These are phyloP conservation scores for Candida coquimbonensis DNA, from an alignment of 805 yeast species.

Conservation along the genomic window DNA sequence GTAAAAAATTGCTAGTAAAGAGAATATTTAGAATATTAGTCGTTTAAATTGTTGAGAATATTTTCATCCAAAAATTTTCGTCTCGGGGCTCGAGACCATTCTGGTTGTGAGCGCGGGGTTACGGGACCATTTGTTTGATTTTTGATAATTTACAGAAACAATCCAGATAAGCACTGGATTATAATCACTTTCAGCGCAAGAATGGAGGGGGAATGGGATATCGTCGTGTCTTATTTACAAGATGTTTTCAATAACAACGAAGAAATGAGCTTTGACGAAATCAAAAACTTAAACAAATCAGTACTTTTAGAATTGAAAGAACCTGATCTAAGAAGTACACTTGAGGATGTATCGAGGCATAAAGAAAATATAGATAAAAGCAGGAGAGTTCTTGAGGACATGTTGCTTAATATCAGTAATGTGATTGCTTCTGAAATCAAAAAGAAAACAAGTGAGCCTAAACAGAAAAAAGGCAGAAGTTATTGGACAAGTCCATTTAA, in stretches of 20 bases:
- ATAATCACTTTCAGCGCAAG: too few species aligned
- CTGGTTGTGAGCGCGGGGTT: too few species aligned
- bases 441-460: constrained; percentile 16
- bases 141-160: not conserved
- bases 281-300: constrained; percentile 21
- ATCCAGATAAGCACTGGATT: not conserved
- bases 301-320: constrained; percentile 27
- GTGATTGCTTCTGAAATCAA: constrained; percentile 29
- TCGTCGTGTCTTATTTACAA: constrained; percentile 57
- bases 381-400: constrained; percentile 34
- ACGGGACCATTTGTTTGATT: too few species aligned
- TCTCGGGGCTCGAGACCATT: not conserved
- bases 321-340: constrained; percentile 33
- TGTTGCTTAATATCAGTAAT: constrained; percentile 38
- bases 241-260: constrained; percentile 62
- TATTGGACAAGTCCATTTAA: constrained; percentile 47
- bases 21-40: not conserved
- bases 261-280: constrained; percentile 41
- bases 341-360: constrained; percentile 42
- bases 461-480: constrained; percentile 24
- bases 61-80: not conserved
- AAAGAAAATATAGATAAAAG: constrained; percentile 51
- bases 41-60: not conserved
- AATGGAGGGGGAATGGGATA: constrained; percentile 64
- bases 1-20: not conserved